A percentile compares a stretch with the other conserved stretches of the same genome.
Evolutionary conservation across 148 eudicot species (phyloP).

Genomic region (Fagopyrum tataricum): DNA sequence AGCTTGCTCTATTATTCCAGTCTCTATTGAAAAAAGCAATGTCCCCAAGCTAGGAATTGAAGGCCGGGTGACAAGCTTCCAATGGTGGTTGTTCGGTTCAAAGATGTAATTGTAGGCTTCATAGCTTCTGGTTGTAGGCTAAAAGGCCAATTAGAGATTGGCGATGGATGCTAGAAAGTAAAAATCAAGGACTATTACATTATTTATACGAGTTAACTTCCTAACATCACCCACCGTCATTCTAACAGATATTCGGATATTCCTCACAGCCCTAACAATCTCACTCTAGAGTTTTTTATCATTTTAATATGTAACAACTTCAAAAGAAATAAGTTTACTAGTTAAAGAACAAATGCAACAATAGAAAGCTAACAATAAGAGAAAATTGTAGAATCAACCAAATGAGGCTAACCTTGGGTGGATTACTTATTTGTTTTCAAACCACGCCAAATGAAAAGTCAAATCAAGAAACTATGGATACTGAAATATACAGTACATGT

Average conservation of each 20-base stretch:
- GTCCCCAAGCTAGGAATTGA: no score
- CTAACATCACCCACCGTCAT: no score
- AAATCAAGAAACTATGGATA: neutral
- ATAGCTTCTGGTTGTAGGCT: no score
- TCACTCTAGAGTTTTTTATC: neutral
- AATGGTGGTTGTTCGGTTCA: no score
- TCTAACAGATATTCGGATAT: no score
- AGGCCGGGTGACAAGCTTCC: no score
- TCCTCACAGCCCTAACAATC: no score
- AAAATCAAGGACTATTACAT: neutral
- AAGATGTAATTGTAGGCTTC: no score
- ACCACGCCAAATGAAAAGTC: neutral
- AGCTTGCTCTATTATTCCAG: no score
- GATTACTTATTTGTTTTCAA: neutral
- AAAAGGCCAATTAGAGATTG: no score
- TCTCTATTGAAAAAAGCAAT: no score
- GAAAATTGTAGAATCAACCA: neutral
- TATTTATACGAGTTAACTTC: no score
- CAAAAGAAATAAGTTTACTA: neutral
- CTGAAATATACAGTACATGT: neutral
- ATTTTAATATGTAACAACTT: neutral
- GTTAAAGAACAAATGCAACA: neutral
- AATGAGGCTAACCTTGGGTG: neutral
- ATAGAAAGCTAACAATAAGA: neutral
- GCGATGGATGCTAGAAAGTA: neutral